Evolutionary conservation across 2,329 filamentous ascomycete genomes (phyloP), one percentile per base, ranked within the genome.

Genomic region (Verticillium dahliae): DNA sequence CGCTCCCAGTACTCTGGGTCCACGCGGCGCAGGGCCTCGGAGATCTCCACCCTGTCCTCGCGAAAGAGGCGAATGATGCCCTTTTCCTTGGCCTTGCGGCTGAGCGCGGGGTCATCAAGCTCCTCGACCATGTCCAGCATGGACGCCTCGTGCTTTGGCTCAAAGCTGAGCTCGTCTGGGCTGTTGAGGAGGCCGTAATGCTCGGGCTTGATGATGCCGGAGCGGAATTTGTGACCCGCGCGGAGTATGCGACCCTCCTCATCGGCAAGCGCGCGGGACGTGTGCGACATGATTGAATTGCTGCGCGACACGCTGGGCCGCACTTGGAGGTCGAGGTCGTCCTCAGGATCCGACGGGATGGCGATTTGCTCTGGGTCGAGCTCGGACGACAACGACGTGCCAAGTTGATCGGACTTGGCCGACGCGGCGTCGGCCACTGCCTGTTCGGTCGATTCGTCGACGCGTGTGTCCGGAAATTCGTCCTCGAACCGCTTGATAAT

Each of bases 401-500:
- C 63, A 2, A 67, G 63, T 58, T 71, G 67, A 63, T 66, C 61
- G 68, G 68, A 62, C 64, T 69, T 52, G 58, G 69, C 68, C 1
- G 69, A 66, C 6, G 65, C 57, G n/a, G 67, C 66, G n/a, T 68
- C 62, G 1, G 70, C 72, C 4, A 69, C 63, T 27, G 45, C 22
- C 45, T 50, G 45, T 4, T 50, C 45, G 22, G 45, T 22, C n/a
- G n/a, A 50, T 22, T 69, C 69, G 39, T 71, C 69, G 61, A 79
- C 79, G 39, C 91, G 87, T 0, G 91, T 96, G 71, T 98, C 94
- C 0, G 95, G 95, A 69, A 92, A 98, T 74, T 98, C 94, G 72
- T 96, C 90, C 73, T 98, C 95, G 72, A 98, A 99, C 34, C 95
- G 90, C 72, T 91, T 88, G 70, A 98, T 98, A 77, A 98, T 97